Evolutionary conservation across 805 yeast species (phyloP).

Genomic region (Kazachstania taianensis): DNA sequence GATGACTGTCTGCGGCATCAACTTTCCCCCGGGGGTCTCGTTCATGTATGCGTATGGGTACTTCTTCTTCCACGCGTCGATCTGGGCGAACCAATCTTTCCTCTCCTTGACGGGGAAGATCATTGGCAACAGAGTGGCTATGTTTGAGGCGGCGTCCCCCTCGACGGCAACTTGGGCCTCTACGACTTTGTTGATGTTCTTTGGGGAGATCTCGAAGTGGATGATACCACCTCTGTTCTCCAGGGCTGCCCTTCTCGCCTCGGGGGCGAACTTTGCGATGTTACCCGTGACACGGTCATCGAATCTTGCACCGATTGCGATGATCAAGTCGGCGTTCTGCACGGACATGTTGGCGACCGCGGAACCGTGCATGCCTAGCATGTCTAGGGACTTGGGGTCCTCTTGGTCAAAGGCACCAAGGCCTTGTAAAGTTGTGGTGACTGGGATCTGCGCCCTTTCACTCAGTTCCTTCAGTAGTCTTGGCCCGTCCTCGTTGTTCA

Average conservation of each 20-base stretch:
- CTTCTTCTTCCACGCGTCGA: conserved; percentile 73
- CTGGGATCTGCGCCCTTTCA: conserved; percentile 88
- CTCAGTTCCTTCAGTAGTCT: conserved; percentile 67
- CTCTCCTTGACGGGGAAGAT: conserved; percentile 56
- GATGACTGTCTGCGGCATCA: conserved; percentile 91
- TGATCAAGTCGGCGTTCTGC: conserved; percentile 84
- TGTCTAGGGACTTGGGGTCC: conserved; percentile 83
- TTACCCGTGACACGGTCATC: conserved; percentile 96
- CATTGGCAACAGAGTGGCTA: conserved; percentile 63
- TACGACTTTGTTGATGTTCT: conserved; percentile 95
- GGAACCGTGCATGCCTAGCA: conserved; percentile 98
- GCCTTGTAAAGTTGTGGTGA: conserved; percentile 90
- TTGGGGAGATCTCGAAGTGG: conserved; percentile 93
- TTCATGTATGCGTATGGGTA: conserved; percentile 76
- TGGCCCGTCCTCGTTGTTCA: conserved; percentile 76
- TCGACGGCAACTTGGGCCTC: conserved; percentile 94
- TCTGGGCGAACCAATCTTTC: conserved; percentile 67
- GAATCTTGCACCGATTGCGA: conserved; percentile 96
- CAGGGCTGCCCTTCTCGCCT: conserved; percentile 77
- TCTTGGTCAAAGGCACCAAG: conserved; percentile 91
- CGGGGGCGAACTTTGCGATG: conserved; percentile 85
- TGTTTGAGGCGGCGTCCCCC: conserved; percentile 84
- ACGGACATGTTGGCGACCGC: conserved; percentile 92
- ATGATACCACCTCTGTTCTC: conserved; percentile 91
- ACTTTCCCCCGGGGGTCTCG: conserved; percentile 70